A percentile compares a stretch with the other conserved stretches of the same genome.
These are phyloP conservation scores for Elaeagnus macrophylla DNA, from an alignment of 306 rosid genomes.

Conservation along the genomic window DNA sequence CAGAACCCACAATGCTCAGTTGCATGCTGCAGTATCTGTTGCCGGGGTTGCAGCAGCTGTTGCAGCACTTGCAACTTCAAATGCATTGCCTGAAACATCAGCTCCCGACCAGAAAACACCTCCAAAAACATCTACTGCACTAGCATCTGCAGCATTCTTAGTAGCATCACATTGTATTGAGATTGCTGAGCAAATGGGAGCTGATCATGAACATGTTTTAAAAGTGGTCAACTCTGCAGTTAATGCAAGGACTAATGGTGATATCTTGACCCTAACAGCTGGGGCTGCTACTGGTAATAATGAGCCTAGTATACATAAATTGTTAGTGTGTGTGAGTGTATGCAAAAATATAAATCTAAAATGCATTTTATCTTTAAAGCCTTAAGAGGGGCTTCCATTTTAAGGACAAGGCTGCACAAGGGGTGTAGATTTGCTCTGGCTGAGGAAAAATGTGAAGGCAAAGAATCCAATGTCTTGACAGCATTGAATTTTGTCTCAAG, in stretches of 20 bases:
- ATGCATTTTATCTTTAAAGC: constrained; percentile 29
- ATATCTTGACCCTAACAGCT: constrained; percentile 88
- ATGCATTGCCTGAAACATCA: constrained; percentile 43
- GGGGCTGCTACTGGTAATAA: constrained; percentile 88
- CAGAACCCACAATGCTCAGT: constrained; percentile 78
- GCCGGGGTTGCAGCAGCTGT: constrained; percentile 95
- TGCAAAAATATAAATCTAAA: background rate
- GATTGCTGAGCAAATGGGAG: constrained; percentile 96
- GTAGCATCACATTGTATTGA: constrained; percentile 98
- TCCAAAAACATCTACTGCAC: constrained; percentile 45
- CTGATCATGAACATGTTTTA: constrained; percentile 60
- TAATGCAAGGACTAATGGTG: constrained; percentile 81
- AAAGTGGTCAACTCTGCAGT: constrained; percentile 74
- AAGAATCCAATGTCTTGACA: constrained; percentile 46
- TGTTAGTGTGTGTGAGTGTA: no score
- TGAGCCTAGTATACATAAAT: no score
- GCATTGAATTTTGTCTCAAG: constrained; percentile 55
- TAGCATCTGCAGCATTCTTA: constrained; percentile 85
- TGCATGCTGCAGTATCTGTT: constrained; percentile 87
- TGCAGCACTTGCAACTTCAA: constrained; percentile 67
- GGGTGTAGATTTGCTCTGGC: constrained; percentile 52
- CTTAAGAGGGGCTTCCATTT: constrained; percentile 76
- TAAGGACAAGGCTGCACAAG: constrained; percentile 60
- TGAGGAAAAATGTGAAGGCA: constrained; percentile 57
- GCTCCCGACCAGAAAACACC: constrained; percentile 32